Evolutionary conservation across 2,329 filamentous ascomycete genomes (phyloP), one percentile per base, ranked within the genome.

Genomic region (Dactylonectria macrodidyma): DNA sequence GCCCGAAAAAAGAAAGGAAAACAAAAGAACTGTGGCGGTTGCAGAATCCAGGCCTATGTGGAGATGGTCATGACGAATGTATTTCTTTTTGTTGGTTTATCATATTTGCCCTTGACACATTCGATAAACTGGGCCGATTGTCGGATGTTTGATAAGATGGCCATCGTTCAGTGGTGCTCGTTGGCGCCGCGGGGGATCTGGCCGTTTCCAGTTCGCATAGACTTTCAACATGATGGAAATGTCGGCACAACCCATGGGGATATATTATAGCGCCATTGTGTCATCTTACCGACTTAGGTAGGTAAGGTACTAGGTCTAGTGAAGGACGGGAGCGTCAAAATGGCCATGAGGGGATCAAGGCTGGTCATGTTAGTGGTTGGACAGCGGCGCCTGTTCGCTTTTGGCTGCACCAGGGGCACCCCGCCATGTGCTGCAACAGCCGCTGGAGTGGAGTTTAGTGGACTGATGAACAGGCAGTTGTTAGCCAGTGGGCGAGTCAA

Each of bases 291-390:
- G 26, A 4, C 16, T 14, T 8, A 44, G 41, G 41, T 8, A 44
- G 19, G 19, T 19, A 19, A 19, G 19, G 19, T 19, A 19, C 19
- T 19, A 19, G 19, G 19, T 19, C 41, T 3, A n/a, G 44, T 22
- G 36, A 24, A 47, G 58, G 36, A 60, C 58, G 44, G 10, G 50
- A 34, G 51, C 41, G 59, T 62, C 59, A 62, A 62, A 48, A 24
- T 16, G 59, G n/a, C 12, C 14, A 50, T 5, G 54, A 48, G 44
- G 55, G 36, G 48, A 38, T 10, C 16, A 5, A 36, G 33, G 3
- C 16, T 24, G 16, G 52, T n/a, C 14, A 51, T 56, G 46, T 63
- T 33, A 58, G 60, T 63, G 60, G 60, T 30, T 26, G 33, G 36
- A 33, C n/a, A 33, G 50, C 47, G 59, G 59, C 59, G 59, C 51